Conservation (phyloP, 192 early-diverging fungal species). For the Dimargaris xerosporica region DNA sequence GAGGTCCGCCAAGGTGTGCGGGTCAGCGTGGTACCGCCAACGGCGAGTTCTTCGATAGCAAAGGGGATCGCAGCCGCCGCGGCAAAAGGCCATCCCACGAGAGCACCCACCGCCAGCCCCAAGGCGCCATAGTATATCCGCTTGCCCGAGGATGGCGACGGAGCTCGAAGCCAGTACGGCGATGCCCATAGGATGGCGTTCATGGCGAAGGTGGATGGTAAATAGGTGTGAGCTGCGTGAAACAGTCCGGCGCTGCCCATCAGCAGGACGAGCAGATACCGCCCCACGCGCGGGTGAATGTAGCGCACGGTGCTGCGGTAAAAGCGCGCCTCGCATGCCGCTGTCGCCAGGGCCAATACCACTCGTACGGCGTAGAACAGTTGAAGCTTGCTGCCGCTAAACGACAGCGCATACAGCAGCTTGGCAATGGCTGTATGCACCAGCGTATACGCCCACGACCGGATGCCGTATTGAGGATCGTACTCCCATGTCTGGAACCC, state of each 20-base stretch:
- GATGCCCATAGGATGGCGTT: slow-evolving; percentile 59
- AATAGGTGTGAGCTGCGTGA: slow-evolving; percentile 58
- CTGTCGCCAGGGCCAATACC: slow-evolving; percentile 39
- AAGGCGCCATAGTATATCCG: slow-evolving; percentile 40
- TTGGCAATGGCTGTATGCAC: slow-evolving; percentile 35
- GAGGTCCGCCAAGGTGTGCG: background rate
- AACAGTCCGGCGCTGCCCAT: slow-evolving; percentile 73
- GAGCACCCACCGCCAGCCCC: slow-evolving; percentile 42
- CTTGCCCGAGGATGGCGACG: slow-evolving; percentile 22
- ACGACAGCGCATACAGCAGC: slow-evolving; percentile 26
- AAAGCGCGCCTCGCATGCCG: slow-evolving; percentile 53
- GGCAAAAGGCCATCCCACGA: slow-evolving; percentile 82
- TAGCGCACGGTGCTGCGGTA: slow-evolving; percentile 41
- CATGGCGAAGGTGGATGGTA: slow-evolving; percentile 94
- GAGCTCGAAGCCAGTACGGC: slow-evolving; percentile 42
- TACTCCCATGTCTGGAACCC: slow-evolving; percentile 98
- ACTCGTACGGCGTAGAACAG: slow-evolving; percentile 63
- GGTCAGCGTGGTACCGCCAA: slow-evolving; percentile 29
- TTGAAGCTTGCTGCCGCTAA: slow-evolving; percentile 22
- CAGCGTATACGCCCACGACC: slow-evolving; percentile 69
- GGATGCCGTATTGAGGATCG: slow-evolving; percentile 69
- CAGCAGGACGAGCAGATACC: slow-evolving; percentile 45
- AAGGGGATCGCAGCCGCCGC: slow-evolving; percentile 61
- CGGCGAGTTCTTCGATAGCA: slow-evolving; percentile 48
- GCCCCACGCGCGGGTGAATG: slow-evolving; percentile 47